Percentiles rank a stretch among this genome's conserved stretches.
These are phyloP conservation scores for Psidium guajava DNA, from an alignment of 345 rosid species.

Conservation along the genomic window DNA sequence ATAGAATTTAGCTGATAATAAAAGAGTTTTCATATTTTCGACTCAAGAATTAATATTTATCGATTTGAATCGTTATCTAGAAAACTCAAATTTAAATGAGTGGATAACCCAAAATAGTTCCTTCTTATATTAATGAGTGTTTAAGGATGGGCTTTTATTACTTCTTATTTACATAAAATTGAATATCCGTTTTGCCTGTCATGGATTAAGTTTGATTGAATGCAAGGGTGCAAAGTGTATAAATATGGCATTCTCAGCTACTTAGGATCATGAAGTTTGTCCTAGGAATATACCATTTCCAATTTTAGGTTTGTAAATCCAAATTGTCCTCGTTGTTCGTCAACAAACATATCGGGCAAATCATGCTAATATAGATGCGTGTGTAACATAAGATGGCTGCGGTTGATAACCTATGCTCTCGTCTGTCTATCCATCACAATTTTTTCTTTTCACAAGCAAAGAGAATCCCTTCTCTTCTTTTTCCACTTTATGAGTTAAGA, in stretches of 20 bases:
- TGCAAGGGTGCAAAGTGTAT: not conserved
- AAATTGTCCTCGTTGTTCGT: not conserved
- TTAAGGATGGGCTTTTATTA: rapidly evolving
- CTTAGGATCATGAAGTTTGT: not conserved
- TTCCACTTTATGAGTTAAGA: not conserved
- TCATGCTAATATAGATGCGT: rapidly evolving
- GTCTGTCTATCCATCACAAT: not conserved
- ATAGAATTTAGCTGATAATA: not conserved
- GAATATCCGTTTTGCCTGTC: not conserved
- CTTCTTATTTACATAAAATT: not conserved
- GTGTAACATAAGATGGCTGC: not conserved
- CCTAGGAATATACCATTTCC: not conserved
- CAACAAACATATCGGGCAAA: not conserved
- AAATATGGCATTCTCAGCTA: not conserved
- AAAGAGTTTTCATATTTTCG: not conserved
- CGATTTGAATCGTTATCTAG: not conserved
- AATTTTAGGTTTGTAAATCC: not conserved
- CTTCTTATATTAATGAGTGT: rapidly evolving
- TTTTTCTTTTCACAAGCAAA: not conserved
- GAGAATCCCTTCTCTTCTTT: not conserved
- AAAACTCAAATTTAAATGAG: not conserved
- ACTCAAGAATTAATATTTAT: rapidly evolving
- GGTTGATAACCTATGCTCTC: not conserved
- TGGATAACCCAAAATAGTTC: not conserved
- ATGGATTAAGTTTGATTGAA: not conserved